Percentiles rank a stretch among this genome's conserved stretches.
Evolutionary conservation across 768 basidiomycete species (phyloP).

Genomic region (Lactarius vividus): DNA sequence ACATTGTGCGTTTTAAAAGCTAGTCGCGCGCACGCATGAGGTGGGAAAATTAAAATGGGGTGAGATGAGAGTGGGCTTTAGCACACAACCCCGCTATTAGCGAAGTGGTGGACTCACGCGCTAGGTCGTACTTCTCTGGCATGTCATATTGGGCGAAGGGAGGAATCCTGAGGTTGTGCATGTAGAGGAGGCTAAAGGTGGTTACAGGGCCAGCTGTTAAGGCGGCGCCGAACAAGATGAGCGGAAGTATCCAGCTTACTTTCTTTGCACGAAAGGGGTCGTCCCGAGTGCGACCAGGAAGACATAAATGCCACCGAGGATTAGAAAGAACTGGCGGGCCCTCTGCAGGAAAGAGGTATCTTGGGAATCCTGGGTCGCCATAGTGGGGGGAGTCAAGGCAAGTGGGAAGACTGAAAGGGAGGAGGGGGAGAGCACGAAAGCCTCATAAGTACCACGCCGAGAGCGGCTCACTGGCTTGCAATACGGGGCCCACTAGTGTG

Average conservation of each 20-base stretch:
- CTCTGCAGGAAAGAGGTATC: constrained; percentile 25
- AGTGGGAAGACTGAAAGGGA: neutral
- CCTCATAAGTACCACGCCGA: neutral
- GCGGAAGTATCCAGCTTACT: constrained; percentile 46
- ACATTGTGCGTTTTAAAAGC: constrained; percentile 65
- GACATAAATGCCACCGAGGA: constrained; percentile 54
- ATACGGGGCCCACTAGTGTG: neutral
- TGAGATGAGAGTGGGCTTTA: neutral
- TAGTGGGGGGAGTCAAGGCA: neutral
- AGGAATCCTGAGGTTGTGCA: constrained; percentile 66
- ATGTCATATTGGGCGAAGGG: constrained; percentile 56
- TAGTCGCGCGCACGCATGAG: neutral
- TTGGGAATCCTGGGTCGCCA: neutral
- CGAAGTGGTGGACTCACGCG: constrained; percentile 52
- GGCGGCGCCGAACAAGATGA: neutral
- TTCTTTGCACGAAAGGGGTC: constrained; percentile 64
- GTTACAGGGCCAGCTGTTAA: constrained; percentile 31
- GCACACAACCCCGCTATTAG: neutral
- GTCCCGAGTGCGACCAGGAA: constrained; percentile 47
- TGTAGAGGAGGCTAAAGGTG: constrained; percentile 50
- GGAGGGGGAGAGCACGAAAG: neutral
- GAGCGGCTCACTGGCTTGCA: neutral
- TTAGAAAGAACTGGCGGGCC: constrained; percentile 34
- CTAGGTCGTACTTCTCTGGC: constrained; percentile 78
- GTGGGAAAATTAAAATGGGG: neutral